Evolutionary conservation across 805 yeast genomes (phyloP).

Genomic region (Deakozyma indianensis): DNA sequence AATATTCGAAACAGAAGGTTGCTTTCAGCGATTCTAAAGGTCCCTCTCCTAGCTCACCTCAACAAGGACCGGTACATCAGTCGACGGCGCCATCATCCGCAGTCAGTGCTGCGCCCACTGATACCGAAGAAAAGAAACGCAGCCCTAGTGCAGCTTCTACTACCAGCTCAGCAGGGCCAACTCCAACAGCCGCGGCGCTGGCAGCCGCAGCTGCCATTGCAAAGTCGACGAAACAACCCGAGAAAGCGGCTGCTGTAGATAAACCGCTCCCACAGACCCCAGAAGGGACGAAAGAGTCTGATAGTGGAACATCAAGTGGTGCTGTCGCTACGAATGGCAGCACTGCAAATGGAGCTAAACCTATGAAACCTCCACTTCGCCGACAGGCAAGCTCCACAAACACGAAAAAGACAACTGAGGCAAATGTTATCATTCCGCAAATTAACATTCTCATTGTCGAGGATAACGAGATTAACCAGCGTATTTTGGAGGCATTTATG

Average conservation of each 20-base stretch:
- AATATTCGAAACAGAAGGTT: constrained; percentile 4
- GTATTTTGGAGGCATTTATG: constrained; percentile 77
- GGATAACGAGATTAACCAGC: constrained; percentile 88
- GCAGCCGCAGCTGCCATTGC: background rate
- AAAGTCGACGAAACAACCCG: background rate
- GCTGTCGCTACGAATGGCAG: background rate
- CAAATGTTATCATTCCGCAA: constrained; percentile 61
- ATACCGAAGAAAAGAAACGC: background rate
- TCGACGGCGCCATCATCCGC: background rate
- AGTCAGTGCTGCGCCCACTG: background rate
- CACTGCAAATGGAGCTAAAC: background rate
- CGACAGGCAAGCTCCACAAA: constrained; percentile 2
- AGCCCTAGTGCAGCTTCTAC: background rate
- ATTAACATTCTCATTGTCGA: constrained; percentile 88
- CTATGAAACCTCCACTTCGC: background rate
- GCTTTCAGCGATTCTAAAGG: background rate
- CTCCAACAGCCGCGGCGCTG: background rate
- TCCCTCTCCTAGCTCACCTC: background rate
- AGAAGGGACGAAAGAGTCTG: background rate
- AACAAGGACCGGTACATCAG: background rate
- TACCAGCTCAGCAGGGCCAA: background rate
- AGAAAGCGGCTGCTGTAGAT: background rate
- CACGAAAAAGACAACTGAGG: constrained; percentile 6
- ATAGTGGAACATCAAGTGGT: background rate
- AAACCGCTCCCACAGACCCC: background rate